Percentiles rank a stretch among this genome's conserved stretches.
phyloP scores from a whole-genome alignment of 371 early-diverging fungal species.

The Apophysomyces ossiformis region DNA sequence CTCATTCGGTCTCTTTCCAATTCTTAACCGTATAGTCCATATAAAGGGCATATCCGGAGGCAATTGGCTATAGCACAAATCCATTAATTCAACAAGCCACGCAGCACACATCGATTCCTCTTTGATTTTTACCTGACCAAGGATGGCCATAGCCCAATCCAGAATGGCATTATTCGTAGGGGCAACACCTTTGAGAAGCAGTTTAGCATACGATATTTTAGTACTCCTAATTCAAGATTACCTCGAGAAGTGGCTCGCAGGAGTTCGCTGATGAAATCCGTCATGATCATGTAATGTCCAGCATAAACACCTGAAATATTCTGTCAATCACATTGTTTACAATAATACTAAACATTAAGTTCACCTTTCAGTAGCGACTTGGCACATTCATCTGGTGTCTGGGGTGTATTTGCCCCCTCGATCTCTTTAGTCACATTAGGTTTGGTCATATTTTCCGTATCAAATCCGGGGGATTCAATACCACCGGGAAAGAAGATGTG shows the following conservation, averaged over 20 bases:
- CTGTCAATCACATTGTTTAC: neutral
- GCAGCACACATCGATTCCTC: no score
- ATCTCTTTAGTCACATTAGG: slow-evolving; percentile 81
- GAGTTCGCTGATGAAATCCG: slow-evolving; percentile 54
- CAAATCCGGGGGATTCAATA: slow-evolving; percentile 83
- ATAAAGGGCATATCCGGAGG: slow-evolving; percentile 47
- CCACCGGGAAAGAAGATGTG: slow-evolving; percentile 86
- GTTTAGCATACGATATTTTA: neutral
- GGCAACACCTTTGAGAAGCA: slow-evolving; percentile 31
- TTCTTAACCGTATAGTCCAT: slow-evolving; percentile 47
- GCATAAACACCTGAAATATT: slow-evolving; percentile 25
- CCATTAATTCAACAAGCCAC: neutral
- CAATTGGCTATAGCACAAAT: slow-evolving; percentile 36
- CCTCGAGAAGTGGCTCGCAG: slow-evolving; percentile 55
- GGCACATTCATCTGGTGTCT: slow-evolving; percentile 67
- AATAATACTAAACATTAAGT: neutral
- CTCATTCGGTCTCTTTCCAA: slow-evolving; percentile 1
- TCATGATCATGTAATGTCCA: slow-evolving; percentile 58
- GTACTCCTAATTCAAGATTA: slow-evolving; percentile 9
- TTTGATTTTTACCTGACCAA: slow-evolving; percentile 44
- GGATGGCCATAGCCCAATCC: slow-evolving; percentile 36
- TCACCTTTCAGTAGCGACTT: slow-evolving; percentile 57
- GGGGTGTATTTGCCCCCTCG: slow-evolving; percentile 71
- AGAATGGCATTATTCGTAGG: slow-evolving; percentile 50
- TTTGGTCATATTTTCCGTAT: slow-evolving; percentile 81